Evolutionary conservation across 176 grass and related monocot genomes (phyloP).

Genomic region (Juncus effusus): DNA sequence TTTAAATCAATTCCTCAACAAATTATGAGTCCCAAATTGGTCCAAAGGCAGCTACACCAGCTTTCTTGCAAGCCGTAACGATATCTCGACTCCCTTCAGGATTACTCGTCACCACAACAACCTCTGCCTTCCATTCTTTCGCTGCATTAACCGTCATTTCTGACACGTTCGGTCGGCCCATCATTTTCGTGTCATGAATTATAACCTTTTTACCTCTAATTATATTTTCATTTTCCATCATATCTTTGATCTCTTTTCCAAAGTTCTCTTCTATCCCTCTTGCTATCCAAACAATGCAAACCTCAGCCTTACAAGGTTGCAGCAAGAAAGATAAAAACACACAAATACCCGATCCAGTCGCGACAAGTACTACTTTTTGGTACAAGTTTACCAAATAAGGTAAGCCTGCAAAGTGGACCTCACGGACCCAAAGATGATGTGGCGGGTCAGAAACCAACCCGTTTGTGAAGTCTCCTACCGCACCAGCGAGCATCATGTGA

Average conservation of each 20-base stretch:
- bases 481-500: conserved; percentile 63
- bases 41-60: conserved; percentile 51
- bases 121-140: conserved; percentile 43
- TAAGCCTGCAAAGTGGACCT: conserved; percentile 49
- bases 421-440: conserved; percentile 43
- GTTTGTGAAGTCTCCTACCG: conserved; percentile 65
- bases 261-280: conserved; percentile 64
- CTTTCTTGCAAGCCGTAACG: conserved; percentile 36
- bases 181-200: conserved; percentile 49
- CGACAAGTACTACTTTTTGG: conserved; percentile 42
- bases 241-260: conserved; percentile 48
- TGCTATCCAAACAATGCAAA: conserved; percentile 71
- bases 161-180: conserved; percentile 46
- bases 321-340: conserved; percentile 70
- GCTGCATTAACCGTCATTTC: conserved; percentile 43
- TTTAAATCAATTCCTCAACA: no score
- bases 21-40: conserved; percentile 65
- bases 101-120: conserved; percentile 70
- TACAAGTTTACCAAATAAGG: conserved; percentile 69
- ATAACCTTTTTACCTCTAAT: conserved; percentile 29
- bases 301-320: conserved; percentile 42
- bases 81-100: conserved; percentile 65
- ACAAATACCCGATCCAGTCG: conserved; percentile 65
- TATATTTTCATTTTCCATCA: conserved; percentile 8
- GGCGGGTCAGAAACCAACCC: conserved; percentile 46